Evolutionary conservation across 192 early-diverging fungal genomes (phyloP), one percentile per base, ranked within the genome.

Genomic region (Backusella sp.): DNA sequence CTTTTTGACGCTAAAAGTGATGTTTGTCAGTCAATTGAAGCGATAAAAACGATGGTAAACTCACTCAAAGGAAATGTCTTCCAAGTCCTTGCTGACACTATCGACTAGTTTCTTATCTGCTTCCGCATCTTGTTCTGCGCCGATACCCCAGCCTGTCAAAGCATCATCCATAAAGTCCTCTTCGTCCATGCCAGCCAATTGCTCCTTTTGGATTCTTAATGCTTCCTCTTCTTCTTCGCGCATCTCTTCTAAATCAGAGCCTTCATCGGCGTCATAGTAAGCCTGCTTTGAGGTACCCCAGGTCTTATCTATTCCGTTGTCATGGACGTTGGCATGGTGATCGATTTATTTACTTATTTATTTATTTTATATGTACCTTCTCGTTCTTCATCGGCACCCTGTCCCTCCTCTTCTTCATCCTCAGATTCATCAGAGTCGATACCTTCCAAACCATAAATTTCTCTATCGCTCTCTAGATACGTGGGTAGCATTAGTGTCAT

Each of bases 161-260:
- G 73, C 41, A 70, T 92, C 93, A 56, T 94, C 92, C 17, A 96
- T 84, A 77, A 96, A 97, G 87, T 98, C 97, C 68, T 88, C 92
- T 78, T 97, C 97, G 36, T 91, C 86, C 85, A 97, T 89, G 35
- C 84, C 87, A 65, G 91, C 89, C 35, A 96, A 79, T 46, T 90
- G 90, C 78, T 93, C 87, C 81, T 89, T 90, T 74, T 97, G 96
- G 74, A 98, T 83, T 73, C 93, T 90, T 66, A 95, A 80, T 3
- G 95, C 96, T 82, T 97, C 97, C 62, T 89, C 88, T 68, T 95
- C 96, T 77, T 98, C 96, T 70, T 95, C 95, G 46, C 89, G 89
- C 72, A 91, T 93, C 65, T 92, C 92, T 26, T 91, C 92, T 52
- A 93, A 81, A 66, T 96, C 94, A 7, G 90, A 88, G 35, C 84